Base-by-base conservation (phyloP, 2,329 filamentous ascomycete species). In the Metarhizium guizhouense region DNA sequence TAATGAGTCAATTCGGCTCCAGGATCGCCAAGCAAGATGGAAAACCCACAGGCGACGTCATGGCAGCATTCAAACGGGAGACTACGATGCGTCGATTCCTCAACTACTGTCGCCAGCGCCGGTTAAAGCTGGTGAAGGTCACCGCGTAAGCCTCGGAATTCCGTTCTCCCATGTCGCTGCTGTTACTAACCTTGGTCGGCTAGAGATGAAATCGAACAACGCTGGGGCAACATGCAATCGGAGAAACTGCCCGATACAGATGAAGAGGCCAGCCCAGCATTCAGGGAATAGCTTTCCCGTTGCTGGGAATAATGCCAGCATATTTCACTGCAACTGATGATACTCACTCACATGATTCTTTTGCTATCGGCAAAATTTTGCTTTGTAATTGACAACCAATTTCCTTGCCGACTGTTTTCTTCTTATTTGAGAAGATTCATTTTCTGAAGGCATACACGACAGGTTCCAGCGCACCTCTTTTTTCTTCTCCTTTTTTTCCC, bases 21-120 rank as follows among this genome's bases (percentile, higher is more conserved):
- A 60, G 54, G 4, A 59, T 67, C 16, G 58, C 63, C 42, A 60
- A 61, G 14, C 58, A 61, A 20, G 68, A 72, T 50, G 69, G 69
- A 11, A 63, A 69, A 47, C 65, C 67, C 10, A 67, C 76, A 6
- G 77, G 77, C 3, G 71, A 78, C 47, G 63, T 83, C 3, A 68
- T 83, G 59, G 77, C 75, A 6, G 66, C 72, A 54, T 83, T 83
- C 60, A 79, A 79, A 64, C 66, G 80, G 6, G 71, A 75, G 60
- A 70, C 77, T 20, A 82, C 80, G 5, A 78, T 81, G 68, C 69
- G 71, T 56, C 71, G 80, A 2, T 80, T 83, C 59, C 63, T 83
- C 50, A 61, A 64, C 20, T 79, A 82, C 56, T 70, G 75, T 43
- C 68, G 70, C 56, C 71, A 70, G 59, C 75, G 73, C 65, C 71